phyloP scores from a whole-genome alignment of 495 filamentous ascomycete species.

The Trichocladium antarcticum region DNA sequence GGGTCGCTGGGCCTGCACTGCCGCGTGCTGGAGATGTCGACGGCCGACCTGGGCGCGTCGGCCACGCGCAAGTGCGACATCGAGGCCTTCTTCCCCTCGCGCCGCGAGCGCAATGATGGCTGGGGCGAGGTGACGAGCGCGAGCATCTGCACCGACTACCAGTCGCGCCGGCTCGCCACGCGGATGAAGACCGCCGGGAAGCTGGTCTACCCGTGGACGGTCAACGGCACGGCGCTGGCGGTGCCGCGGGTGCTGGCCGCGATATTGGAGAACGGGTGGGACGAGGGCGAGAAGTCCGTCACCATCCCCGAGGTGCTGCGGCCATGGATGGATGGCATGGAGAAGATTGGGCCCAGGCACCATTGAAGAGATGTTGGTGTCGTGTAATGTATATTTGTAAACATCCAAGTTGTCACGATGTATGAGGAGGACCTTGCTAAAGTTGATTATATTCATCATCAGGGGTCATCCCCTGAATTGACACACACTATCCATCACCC shows the following conservation, averaged over 20 bases:
- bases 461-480: neutral
- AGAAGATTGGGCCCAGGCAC: slow-evolving; percentile 46
- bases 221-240: slow-evolving; percentile 90
- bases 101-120: slow-evolving; percentile 58
- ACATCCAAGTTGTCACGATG: too few relatives aligned
- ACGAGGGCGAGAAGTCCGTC: slow-evolving; percentile 53
- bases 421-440: neutral
- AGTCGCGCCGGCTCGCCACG: slow-evolving; percentile 70
- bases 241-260: slow-evolving; percentile 83
- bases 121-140: slow-evolving; percentile 92
- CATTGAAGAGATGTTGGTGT: neutral
- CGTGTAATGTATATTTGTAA: too few relatives aligned
- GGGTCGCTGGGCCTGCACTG: slow-evolving; percentile 66
- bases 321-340: slow-evolving; percentile 69
- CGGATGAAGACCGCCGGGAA: slow-evolving; percentile 43
- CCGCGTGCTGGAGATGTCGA: slow-evolving; percentile 86
- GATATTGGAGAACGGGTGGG: slow-evolving; percentile 88
- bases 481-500: slow-evolving; percentile 1
- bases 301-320: slow-evolving; percentile 62
- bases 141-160: slow-evolving; percentile 91
- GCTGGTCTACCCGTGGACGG: slow-evolving; percentile 61
- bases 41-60: slow-evolving; percentile 74
- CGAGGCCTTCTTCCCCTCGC: slow-evolving; percentile 84
- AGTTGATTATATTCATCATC: slow-evolving; percentile 4
- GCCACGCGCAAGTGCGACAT: slow-evolving; percentile 83